Percentiles rank a stretch among this genome's conserved stretches.
Conservation (phyloP, 495 filamentous ascomycete genomes). For the Penicillium maclennaniae region DNA sequence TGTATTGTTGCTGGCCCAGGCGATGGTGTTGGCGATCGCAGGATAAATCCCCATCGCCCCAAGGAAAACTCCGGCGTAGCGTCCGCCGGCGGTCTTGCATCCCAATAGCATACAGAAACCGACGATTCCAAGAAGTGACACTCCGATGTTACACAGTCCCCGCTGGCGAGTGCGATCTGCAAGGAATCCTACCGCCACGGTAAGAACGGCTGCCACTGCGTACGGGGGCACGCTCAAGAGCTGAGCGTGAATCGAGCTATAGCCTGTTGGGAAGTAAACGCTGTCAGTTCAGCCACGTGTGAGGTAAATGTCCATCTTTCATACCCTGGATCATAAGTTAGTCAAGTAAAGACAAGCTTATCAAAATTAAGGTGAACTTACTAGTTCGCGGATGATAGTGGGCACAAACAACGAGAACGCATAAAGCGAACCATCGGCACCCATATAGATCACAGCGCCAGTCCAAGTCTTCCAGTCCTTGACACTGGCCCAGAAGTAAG, state of each 20-base stretch:
- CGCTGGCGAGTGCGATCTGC: constrained; percentile 76
- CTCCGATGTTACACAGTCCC: constrained; percentile 75
- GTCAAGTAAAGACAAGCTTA: background rate
- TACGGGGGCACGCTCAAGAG: constrained; percentile 87
- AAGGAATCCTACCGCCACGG: constrained; percentile 69
- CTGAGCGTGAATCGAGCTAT: constrained; percentile 65
- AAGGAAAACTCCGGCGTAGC: constrained; percentile 82
- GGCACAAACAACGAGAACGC: constrained; percentile 90
- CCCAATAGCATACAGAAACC: constrained; percentile 78
- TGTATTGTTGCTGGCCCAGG: constrained; percentile 84
- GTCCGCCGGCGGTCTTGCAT: constrained; percentile 54
- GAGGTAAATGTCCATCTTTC: background rate
- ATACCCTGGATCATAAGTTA: constrained; percentile 20
- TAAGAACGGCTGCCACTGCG: constrained; percentile 73
- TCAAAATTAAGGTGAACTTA: constrained; percentile 18
- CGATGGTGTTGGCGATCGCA: constrained; percentile 85
- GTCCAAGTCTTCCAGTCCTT: constrained; percentile 87
- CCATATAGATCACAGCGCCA: constrained; percentile 77
- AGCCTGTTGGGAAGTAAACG: constrained; percentile 48
- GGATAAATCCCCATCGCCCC: constrained; percentile 91
- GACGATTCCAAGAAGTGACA: constrained; percentile 65
- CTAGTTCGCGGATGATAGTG: constrained; percentile 66
- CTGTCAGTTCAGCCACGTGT: background rate
- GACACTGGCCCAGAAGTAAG: constrained; percentile 70
- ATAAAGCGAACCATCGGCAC: constrained; percentile 67